Evolutionary conservation across 352 stramenopile genomes (phyloP), one percentile per base, ranked within the genome.

Genomic region (Thalassiosira sp.): DNA sequence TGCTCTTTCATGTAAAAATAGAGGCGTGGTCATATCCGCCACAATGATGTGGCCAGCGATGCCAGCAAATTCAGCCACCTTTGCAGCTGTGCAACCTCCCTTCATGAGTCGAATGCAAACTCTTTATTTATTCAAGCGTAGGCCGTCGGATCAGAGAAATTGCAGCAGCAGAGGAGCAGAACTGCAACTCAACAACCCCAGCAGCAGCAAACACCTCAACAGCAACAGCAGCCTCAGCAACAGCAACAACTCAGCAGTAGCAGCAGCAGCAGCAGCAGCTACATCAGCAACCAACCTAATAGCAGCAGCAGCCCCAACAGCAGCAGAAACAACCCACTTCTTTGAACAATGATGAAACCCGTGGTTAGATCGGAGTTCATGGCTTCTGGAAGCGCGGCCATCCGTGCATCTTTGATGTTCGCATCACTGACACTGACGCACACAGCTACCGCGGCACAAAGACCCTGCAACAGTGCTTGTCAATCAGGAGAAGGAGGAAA

Each of bases 21-120:
- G 82, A 88, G n/a, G 84, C 54, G 53, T 88, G 67, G 7, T 68
- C 31, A 51, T 37, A 35, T 51, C 6, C 18, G 31, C 7, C 54
- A 63, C 51, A 35, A 49, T 33, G 54, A 63, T 63, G 54, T 51
- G 5, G 54, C 54, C 0, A 24, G 37, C 25, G 54, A 40, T 40
- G 33, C 33, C 33, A n/a, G n/a, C n/a, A n/a, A 63, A 24, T 49
- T 13, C 31, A 5, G 3, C 20, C 18, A 63, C 16, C 18, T 63
- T 5, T 59, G 22, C 5, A 25, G 51, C 11, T 18, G 5, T 42
- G 25, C 51, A 11, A 20, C 31, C 31, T 31, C 3, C 54, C 57
- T 8, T 37, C 31, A 3, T 10, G 31, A 37, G 31, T 37, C 31
- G 8, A 37, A 37, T 8, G 31, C 3, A 8, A 37, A 37, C 8